Percentiles rank a stretch among this genome's conserved stretches.
Conservation (phyloP, 2,329 filamentous ascomycete species). For the Talaromyces sp. region DNA sequence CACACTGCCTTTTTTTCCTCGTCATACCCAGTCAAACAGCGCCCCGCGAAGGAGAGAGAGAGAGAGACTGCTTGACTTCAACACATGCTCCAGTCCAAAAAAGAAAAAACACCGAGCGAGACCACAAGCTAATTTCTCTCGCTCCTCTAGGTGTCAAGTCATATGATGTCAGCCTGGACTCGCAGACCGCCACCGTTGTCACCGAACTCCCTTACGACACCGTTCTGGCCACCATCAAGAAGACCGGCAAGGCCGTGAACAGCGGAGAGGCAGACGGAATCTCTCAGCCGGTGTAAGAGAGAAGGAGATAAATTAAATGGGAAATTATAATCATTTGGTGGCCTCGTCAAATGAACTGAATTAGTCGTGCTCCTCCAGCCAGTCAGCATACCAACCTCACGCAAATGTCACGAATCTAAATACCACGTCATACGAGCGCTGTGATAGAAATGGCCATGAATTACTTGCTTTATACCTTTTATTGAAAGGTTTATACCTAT, state of each 20-base stretch:
- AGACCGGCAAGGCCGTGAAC: conserved; percentile 91
- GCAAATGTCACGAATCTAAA: not conserved
- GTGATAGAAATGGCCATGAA: not conserved
- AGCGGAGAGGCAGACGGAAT: conserved; percentile 46
- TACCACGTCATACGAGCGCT: not conserved
- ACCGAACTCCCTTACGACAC: conserved; percentile 73
- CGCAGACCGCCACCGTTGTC: conserved; percentile 73
- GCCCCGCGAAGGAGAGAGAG: not conserved
- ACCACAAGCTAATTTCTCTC: not conserved
- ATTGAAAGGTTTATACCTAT: not conserved
- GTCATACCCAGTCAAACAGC: not conserved
- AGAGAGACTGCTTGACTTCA: not conserved
- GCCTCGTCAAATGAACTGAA: not conserved
- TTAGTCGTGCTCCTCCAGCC: not conserved
- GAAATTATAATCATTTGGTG: not conserved
- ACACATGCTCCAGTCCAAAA: not conserved
- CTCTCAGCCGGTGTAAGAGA: conserved; percentile 28
- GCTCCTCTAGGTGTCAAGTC: conserved; percentile 66
- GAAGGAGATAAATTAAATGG: not conserved
- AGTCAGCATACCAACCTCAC: not conserved
- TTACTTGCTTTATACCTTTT: not conserved
- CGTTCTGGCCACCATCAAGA: conserved; percentile 82
- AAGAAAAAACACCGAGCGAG: not conserved
- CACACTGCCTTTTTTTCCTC: too few species aligned
- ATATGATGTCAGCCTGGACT: conserved; percentile 82